Evolutionary conservation across 176 grass and related monocot species (phyloP).

Genomic region (Paspalum notatum): DNA sequence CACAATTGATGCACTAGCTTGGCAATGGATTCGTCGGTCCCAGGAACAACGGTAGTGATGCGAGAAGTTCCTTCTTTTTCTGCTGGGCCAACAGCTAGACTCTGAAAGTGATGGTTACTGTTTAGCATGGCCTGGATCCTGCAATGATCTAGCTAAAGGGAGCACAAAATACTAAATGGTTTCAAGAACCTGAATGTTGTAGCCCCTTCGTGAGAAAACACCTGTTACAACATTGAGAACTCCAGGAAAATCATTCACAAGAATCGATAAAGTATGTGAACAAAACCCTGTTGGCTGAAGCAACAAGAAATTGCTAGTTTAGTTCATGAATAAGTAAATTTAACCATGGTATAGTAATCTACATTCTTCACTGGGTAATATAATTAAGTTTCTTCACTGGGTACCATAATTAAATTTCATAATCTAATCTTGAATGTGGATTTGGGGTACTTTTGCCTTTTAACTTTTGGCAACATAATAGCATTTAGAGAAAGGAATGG

Average conservation of each 20-base stretch:
- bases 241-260: slow-evolving; percentile 83
- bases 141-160: not conserved
- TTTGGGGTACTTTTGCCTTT: slow-evolving; percentile 1
- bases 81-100: slow-evolving; percentile 80
- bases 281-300: slow-evolving; percentile 68
- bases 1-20: slow-evolving; percentile 72
- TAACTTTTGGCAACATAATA: not conserved
- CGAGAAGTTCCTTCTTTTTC: slow-evolving; percentile 66
- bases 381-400: not conserved
- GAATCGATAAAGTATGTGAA: slow-evolving; percentile 82
- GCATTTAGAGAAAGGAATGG: not conserved
- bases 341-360: not conserved
- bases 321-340: slow-evolving; percentile 26
- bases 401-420: not conserved
- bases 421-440: not conserved
- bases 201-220: slow-evolving; percentile 74
- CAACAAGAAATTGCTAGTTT: slow-evolving; percentile 35
- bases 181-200: slow-evolving; percentile 74
- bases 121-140: slow-evolving; percentile 35
- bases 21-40: slow-evolving; percentile 72
- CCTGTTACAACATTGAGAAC: slow-evolving; percentile 73
- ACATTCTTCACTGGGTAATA: not conserved
- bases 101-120: slow-evolving; percentile 49
- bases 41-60: slow-evolving; percentile 81
- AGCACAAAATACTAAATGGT: slow-evolving; percentile 10